Conservation (phyloP, 345 rosid species). For the Bretschneidera sinensis region DNA sequence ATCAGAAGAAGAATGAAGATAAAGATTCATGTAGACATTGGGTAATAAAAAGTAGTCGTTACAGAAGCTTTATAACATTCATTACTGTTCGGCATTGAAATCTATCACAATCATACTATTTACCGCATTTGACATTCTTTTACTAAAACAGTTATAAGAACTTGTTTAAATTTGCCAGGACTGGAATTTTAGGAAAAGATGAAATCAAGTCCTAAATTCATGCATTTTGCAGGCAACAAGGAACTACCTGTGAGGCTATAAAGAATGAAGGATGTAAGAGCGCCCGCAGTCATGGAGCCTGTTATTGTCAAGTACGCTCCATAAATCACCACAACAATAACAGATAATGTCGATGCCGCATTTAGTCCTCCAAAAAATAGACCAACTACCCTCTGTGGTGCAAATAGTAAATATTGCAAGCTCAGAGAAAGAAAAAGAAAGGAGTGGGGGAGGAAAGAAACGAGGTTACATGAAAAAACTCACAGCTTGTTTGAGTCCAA, state of each 20-base stretch:
- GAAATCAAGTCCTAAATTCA: too few relatives aligned
- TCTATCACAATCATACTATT: too few relatives aligned
- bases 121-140: too few relatives aligned
- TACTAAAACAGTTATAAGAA: too few relatives aligned
- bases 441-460: too few relatives aligned
- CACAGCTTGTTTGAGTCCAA: slow-evolving; percentile 91
- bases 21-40: neutral
- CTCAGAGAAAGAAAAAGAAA: too few relatives aligned
- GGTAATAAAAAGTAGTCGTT: neutral
- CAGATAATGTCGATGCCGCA: slow-evolving; percentile 81
- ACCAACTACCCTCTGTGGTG: slow-evolving; percentile 52
- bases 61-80: neutral
- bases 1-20: neutral
- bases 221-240: neutral
- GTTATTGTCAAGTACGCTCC: slow-evolving; percentile 86
- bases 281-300: slow-evolving; percentile 82
- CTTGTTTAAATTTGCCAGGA: too few relatives aligned
- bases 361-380: slow-evolving; percentile 80
- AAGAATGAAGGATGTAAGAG: slow-evolving; percentile 94
- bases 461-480: slow-evolving; percentile 27
- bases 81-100: too few relatives aligned
- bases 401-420: too few relatives aligned
- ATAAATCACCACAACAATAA: slow-evolving; percentile 70
- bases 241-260: slow-evolving; percentile 85
- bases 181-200: too few relatives aligned